These are phyloP conservation scores for Knoxdaviesia capensis DNA, from an alignment of 2,329 filamentous ascomycete genomes.

Conservation along the genomic window DNA sequence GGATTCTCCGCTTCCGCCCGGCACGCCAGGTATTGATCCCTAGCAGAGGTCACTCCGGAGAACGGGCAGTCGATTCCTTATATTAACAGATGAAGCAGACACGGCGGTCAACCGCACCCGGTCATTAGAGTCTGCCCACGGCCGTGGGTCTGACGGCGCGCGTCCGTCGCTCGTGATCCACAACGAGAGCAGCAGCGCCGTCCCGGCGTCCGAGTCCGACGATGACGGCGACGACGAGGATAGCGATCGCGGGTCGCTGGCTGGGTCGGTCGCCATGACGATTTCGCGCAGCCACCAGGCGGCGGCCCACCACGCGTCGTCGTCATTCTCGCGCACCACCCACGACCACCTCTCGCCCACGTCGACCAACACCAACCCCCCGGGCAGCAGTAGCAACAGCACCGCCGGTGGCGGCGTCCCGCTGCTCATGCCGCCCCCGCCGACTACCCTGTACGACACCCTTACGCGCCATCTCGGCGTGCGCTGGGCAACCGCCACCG, in stretches of 20 bases:
- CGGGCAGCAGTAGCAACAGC: conserved; percentile 7
- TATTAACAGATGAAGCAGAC: not conserved
- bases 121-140: not conserved
- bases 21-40: conserved; percentile 19
- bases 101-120: not conserved
- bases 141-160: too few species aligned
- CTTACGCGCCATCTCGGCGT: not conserved
- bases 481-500: not conserved
- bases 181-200: not conserved
- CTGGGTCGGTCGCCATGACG: not conserved
- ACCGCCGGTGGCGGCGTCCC: conserved; percentile 3
- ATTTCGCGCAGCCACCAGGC: not conserved
- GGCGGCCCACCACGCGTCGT: not conserved
- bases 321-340: conserved; percentile 3
- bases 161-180: too few species aligned
- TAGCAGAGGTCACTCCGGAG: not conserved
- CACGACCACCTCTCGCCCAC: conserved; percentile 6
- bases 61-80: not conserved
- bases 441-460: not conserved
- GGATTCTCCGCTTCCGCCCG: conserved; percentile 28
- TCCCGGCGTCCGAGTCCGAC: not conserved
- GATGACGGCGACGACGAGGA: too few species aligned
- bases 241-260: too few species aligned
- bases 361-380: conserved; percentile 4
- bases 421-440: conserved; percentile 4